Evolutionary conservation across 2,329 filamentous ascomycete genomes (phyloP).

Genomic region (Trichoderma sp.): DNA sequence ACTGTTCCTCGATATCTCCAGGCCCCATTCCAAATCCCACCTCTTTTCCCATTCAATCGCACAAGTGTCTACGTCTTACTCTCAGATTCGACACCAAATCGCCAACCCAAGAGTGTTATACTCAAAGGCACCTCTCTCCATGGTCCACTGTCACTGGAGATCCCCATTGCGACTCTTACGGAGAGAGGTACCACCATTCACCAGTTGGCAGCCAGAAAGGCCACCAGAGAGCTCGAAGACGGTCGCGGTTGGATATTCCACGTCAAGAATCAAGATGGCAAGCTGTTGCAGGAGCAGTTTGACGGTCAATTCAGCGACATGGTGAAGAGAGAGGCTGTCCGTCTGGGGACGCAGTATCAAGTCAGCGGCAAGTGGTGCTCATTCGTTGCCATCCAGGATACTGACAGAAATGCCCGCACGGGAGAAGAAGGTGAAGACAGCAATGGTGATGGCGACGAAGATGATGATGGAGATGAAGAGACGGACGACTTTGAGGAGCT

Average conservation of each 20-base stretch:
- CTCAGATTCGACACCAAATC: conserved; percentile 44
- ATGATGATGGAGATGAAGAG: neutral
- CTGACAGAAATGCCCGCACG: conserved; percentile 19
- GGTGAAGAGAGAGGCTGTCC: conserved; percentile 63
- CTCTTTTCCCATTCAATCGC: conserved; percentile 65
- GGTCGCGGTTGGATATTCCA: conserved; percentile 63
- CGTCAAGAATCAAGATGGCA: conserved; percentile 44
- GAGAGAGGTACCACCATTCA: conserved; percentile 57
- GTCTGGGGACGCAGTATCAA: conserved; percentile 63
- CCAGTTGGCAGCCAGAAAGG: conserved; percentile 67
- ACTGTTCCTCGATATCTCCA: conserved; percentile 58
- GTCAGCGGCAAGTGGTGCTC: conserved; percentile 69
- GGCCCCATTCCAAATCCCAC: conserved; percentile 59
- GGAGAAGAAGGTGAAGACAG: neutral
- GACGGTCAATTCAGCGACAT: conserved; percentile 55
- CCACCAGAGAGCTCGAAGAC: conserved; percentile 66
- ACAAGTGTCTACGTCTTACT: conserved; percentile 65
- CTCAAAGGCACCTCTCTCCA: conserved; percentile 55
- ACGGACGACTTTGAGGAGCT: neutral
- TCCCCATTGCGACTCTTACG: conserved; percentile 55
- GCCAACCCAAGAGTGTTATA: conserved; percentile 50
- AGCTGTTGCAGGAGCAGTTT: conserved; percentile 45
- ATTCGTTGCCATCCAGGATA: conserved; percentile 63
- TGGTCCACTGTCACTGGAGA: conserved; percentile 60
- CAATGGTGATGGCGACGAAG: neutral